Base-by-base conservation (phyloP, 805 yeast species). In the Zygotorulaspora danielsina region DNA sequence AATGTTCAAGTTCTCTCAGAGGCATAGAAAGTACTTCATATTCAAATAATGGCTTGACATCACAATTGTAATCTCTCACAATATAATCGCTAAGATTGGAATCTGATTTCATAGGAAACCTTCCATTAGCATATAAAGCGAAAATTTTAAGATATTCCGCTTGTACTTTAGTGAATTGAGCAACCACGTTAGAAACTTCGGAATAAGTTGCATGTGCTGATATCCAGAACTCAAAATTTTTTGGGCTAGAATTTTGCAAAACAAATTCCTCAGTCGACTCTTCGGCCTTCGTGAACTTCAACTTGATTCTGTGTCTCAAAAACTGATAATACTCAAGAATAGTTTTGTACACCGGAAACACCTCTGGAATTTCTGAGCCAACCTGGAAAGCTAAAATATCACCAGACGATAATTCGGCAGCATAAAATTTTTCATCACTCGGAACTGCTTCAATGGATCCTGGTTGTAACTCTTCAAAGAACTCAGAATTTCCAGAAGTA, bases 11-110 rank as follows among this genome's bases (percentile, higher is more conserved):
- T 46, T 87, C 94, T 24, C 68, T 72, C 38, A 90, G 66, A 2
- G 89, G 78, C 31, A 88, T 78, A 32, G 78, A 83, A 53, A 93
- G 70, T 1, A 82, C 63, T 54, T 90, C 96, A 57, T 84, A 90
- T 48, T 80, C 81, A 42, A 90, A 73, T 2, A 68, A 53, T 4
- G 78, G 67, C n/a, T 59, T 61, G 9, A 54, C 42, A 21, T 55
- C 59, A 38, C 58, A 55, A 5, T 66, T 59, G 20, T 58, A 52
- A 37, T 66, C 66, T 35, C 65, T 65, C 3, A 70, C 59, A 20
- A 66, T 49, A 39, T 65, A 65, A 20, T 61, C 59, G 8, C 57
- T 56, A 12, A 70, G 43, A 9, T 27, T 32, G 34, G 62, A 55
- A 30, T 54, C 58, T 2, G 69, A 57, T 27, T 63, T 65, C 38